phyloP scores from a whole-genome alignment of 768 basidiomycete species.

The Calvatia gigantea region DNA sequence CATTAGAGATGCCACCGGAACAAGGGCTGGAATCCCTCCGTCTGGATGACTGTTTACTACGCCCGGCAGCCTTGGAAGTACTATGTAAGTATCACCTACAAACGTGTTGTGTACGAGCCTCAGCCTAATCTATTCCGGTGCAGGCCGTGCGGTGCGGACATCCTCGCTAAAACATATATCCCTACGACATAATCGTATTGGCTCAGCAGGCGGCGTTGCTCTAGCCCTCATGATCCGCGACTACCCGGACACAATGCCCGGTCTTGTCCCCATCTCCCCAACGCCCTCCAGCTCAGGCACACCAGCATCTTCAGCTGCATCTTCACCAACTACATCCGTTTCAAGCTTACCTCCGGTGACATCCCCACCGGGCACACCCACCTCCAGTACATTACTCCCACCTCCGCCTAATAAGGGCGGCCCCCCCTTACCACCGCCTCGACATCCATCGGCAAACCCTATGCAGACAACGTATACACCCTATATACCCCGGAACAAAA shows the following conservation, averaged over 20 bases:
- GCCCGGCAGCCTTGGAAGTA: slow-evolving; percentile 70
- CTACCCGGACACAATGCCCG: slow-evolving; percentile 76
- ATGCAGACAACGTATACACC: slow-evolving; percentile 10
- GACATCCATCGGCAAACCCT: slow-evolving; percentile 61
- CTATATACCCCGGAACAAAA: slow-evolving; percentile 8
- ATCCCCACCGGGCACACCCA: slow-evolving; percentile 26
- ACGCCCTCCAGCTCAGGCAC: slow-evolving; percentile 25
- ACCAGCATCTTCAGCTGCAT: slow-evolving; percentile 31
- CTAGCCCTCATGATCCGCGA: slow-evolving; percentile 96
- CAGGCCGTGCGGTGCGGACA: slow-evolving; percentile 79
- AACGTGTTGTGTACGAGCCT: background rate
- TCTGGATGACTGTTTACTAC: slow-evolving; percentile 81
- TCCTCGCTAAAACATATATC: slow-evolving; percentile 88
- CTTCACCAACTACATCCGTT: slow-evolving; percentile 33
- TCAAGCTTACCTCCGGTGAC: slow-evolving; percentile 26
- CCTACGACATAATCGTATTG: slow-evolving; percentile 84
- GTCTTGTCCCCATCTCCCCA: slow-evolving; percentile 24
- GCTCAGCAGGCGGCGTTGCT: slow-evolving; percentile 80
- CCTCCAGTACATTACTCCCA: slow-evolving; percentile 23
- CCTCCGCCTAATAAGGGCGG: background rate
- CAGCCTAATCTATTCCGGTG: slow-evolving; percentile 5
- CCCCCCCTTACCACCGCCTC: slow-evolving; percentile 41
- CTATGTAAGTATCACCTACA: slow-evolving; percentile 53
- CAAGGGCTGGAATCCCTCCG: slow-evolving; percentile 73
- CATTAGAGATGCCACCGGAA: slow-evolving; percentile 52